These are phyloP conservation scores for Triangularia verruculosa DNA, from an alignment of 2,329 filamentous ascomycete species.

Conservation along the genomic window DNA sequence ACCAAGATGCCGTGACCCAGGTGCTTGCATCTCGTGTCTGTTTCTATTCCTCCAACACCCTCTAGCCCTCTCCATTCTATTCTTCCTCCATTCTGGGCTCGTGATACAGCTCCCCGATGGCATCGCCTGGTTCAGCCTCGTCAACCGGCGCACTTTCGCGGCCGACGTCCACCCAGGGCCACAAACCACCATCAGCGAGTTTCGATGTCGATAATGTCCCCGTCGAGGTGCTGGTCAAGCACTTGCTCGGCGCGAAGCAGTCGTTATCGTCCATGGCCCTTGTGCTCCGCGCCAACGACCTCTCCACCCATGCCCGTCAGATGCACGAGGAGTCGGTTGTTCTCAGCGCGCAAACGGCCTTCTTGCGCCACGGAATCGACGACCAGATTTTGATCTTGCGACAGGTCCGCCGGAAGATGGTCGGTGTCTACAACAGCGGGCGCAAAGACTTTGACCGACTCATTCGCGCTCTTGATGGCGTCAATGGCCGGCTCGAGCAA, in stretches of 20 bases:
- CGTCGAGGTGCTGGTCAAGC: slow-evolving; percentile 76
- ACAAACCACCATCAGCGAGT: background rate
- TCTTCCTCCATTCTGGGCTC: too few species aligned
- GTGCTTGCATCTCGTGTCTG: background rate
- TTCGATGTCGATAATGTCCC: slow-evolving; percentile 42
- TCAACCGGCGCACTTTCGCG: slow-evolving; percentile 16
- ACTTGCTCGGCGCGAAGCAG: slow-evolving; percentile 83
- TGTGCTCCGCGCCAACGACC: slow-evolving; percentile 82
- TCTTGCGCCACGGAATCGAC: slow-evolving; percentile 60
- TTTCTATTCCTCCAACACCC: background rate
- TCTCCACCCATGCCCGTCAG: slow-evolving; percentile 71
- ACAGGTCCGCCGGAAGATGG: slow-evolving; percentile 50
- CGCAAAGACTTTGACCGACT: slow-evolving; percentile 60
- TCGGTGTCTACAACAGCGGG: slow-evolving; percentile 54
- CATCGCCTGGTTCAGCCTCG: slow-evolving; percentile 20
- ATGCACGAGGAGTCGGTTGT: slow-evolving; percentile 77
- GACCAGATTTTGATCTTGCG: slow-evolving; percentile 54
- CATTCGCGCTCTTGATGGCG: slow-evolving; percentile 63
- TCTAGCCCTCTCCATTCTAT: too few species aligned
- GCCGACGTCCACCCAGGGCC: slow-evolving; percentile 4
- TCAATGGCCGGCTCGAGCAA: slow-evolving; percentile 60
- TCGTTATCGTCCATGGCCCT: slow-evolving; percentile 80
- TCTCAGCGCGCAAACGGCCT: slow-evolving; percentile 66
- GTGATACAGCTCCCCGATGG: too few species aligned
- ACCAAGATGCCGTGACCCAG: slow-evolving; percentile 15